phyloP scores from a whole-genome alignment of 768 basidiomycete species.

The Xerocomellus chrysenteron region DNA sequence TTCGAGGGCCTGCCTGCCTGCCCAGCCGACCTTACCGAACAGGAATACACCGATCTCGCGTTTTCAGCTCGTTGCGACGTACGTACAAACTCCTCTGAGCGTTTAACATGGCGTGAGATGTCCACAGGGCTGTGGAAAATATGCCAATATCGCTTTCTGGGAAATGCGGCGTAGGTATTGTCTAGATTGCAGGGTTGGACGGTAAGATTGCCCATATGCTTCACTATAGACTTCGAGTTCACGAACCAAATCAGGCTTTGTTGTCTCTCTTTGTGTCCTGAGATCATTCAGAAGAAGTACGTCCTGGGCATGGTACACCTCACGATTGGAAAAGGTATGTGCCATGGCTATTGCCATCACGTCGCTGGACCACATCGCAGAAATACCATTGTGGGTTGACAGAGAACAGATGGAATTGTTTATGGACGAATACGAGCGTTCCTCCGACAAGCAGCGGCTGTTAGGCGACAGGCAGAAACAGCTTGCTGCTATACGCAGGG shows the following conservation, averaged over 20 bases:
- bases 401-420: conserved; percentile 12
- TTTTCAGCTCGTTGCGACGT: conserved; percentile 30
- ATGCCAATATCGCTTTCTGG: conserved; percentile 3
- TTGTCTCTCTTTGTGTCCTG: neutral
- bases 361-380: neutral
- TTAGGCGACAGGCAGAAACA: neutral
- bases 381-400: neutral
- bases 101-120: neutral
- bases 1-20: conserved; percentile 40
- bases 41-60: conserved; percentile 44
- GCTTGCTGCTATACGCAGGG: neutral
- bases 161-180: conserved; percentile 13
- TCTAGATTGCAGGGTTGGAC: neutral
- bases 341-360: neutral
- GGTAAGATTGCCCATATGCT: neutral
- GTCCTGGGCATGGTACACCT: neutral
- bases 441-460: neutral
- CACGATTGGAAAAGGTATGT: neutral
- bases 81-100: neutral
- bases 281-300: neutral
- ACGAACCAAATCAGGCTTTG: neutral
- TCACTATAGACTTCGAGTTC: neutral
- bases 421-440: neutral
- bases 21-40: conserved; percentile 45
- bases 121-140: conserved; percentile 11